A percentile compares a stretch with the other conserved stretches of the same genome.
Conservation (phyloP, 2,329 filamentous ascomycete species). For the Neonectria faginata region DNA sequence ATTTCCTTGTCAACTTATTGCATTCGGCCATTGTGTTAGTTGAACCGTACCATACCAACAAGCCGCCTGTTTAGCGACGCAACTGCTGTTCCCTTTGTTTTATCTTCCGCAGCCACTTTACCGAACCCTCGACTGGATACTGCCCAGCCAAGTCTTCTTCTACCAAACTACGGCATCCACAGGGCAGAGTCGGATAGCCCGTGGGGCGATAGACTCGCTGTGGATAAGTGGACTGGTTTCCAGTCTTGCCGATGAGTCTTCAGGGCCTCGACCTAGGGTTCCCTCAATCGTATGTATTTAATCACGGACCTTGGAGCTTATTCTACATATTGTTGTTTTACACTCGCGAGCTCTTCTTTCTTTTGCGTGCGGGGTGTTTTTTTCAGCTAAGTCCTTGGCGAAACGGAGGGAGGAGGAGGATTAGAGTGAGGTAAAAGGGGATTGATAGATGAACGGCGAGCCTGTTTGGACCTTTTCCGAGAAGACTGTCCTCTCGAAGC, state of each 20-base stretch:
- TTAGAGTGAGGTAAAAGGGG: constrained; percentile 22
- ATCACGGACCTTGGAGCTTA: constrained; percentile 40
- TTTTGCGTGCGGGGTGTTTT: constrained; percentile 27
- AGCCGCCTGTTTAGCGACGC: constrained; percentile 44
- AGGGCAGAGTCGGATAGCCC: constrained; percentile 2
- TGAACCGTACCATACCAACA: constrained; percentile 40
- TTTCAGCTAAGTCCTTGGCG: constrained; percentile 9
- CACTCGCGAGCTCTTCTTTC: constrained; percentile 14
- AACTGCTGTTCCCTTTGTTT: constrained; percentile 45
- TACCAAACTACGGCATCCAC: constrained; percentile 13
- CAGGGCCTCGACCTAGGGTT: constrained; percentile 28
- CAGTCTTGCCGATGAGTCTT: constrained; percentile 24
- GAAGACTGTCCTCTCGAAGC: constrained; percentile 1
- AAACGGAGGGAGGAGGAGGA: constrained; percentile 13
- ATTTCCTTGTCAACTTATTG: constrained; percentile 43
- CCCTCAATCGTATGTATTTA: constrained; percentile 43
- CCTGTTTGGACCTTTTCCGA: constrained; percentile 1
- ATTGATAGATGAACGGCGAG: constrained; percentile 9
- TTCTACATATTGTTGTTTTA: constrained; percentile 21
- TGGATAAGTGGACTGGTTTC: constrained; percentile 28
- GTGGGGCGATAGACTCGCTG: constrained; percentile 29
- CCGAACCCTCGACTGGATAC: constrained; percentile 24
- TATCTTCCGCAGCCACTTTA: constrained; percentile 9
- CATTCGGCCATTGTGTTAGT: constrained; percentile 49
- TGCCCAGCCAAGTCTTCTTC: neutral